Conservation (phyloP, 2,329 filamentous ascomycete species). For the Bisporella sp. region DNA sequence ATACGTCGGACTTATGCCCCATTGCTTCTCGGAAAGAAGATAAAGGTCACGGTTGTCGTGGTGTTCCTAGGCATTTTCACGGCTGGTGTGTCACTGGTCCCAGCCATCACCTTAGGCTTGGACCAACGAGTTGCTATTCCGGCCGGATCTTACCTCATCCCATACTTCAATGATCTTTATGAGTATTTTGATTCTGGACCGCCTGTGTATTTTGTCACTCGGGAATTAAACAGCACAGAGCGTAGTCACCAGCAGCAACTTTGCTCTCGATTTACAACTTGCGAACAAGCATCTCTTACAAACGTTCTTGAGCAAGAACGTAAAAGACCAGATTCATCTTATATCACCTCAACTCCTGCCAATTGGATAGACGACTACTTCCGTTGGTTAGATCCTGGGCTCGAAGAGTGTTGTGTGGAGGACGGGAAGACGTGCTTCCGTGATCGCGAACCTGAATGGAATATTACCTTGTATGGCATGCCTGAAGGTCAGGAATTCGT, state of each 20-base stretch:
- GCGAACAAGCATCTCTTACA: slow-evolving; percentile 73
- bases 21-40: slow-evolving; percentile 68
- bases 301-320: slow-evolving; percentile 93
- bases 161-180: slow-evolving; percentile 95
- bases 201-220: slow-evolving; percentile 92
- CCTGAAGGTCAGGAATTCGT: slow-evolving; percentile 89
- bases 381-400: slow-evolving; percentile 86
- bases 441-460: slow-evolving; percentile 74
- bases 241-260: slow-evolving; percentile 74
- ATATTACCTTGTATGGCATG: slow-evolving; percentile 84
- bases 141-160: slow-evolving; percentile 87
- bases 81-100: slow-evolving; percentile 76
- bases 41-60: slow-evolving; percentile 69
- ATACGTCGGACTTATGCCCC: slow-evolving; percentile 90
- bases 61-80: slow-evolving; percentile 85
- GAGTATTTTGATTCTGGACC: slow-evolving; percentile 86
- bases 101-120: slow-evolving; percentile 76
- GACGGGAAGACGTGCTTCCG: slow-evolving; percentile 67
- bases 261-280: slow-evolving; percentile 87
- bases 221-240: slow-evolving; percentile 70
- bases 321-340: slow-evolving; percentile 81
- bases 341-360: slow-evolving; percentile 79
- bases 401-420: slow-evolving; percentile 45
- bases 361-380: slow-evolving; percentile 98
- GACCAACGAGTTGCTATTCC: slow-evolving; percentile 95